These are phyloP conservation scores for Candida ficus DNA, from an alignment of 805 yeast species.

Conservation along the genomic window DNA sequence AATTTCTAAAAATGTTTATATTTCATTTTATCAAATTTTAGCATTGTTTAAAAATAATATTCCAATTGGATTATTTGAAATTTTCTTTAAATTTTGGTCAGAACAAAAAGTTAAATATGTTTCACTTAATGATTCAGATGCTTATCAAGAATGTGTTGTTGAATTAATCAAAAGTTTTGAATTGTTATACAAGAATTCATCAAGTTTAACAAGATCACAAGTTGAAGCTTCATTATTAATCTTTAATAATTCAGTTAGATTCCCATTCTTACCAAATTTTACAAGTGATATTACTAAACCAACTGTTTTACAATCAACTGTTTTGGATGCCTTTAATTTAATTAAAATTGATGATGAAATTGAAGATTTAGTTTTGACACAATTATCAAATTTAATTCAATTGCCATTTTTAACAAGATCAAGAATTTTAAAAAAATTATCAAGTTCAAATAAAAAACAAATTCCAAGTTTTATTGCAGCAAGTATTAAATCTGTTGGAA, in stretches of 20 bases:
- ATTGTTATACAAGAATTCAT: constrained; percentile 34
- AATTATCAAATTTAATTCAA: constrained; percentile 45
- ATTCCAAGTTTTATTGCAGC: constrained; percentile 63
- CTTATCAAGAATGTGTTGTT: constrained; percentile 57
- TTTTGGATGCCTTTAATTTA: constrained; percentile 43
- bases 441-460: constrained; percentile 32
- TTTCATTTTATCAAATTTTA: constrained; percentile 45
- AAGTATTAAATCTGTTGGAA: constrained; percentile 41
- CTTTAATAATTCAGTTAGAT: constrained; percentile 61
- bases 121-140: constrained; percentile 27
- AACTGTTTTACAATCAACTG: constrained; percentile 58
- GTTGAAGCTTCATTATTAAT: constrained; percentile 50
- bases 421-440: constrained; percentile 50
- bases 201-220: constrained; percentile 26
- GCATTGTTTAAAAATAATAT: constrained; percentile 25
- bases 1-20: constrained; percentile 51
- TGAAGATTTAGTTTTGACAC: constrained; percentile 44
- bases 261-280: constrained; percentile 63
- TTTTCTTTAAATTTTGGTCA: constrained; percentile 49
- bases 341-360: constrained; percentile 28
- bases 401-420: constrained; percentile 60
- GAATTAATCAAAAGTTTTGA: constrained; percentile 51
- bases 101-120: constrained; percentile 40
- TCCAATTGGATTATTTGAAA: constrained; percentile 30
- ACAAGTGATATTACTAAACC: constrained; percentile 49